Evolutionary conservation across 1,139 yeast species (phyloP), one percentile per base, ranked within the genome.

Genomic region (Candida pseudocylindracea): DNA sequence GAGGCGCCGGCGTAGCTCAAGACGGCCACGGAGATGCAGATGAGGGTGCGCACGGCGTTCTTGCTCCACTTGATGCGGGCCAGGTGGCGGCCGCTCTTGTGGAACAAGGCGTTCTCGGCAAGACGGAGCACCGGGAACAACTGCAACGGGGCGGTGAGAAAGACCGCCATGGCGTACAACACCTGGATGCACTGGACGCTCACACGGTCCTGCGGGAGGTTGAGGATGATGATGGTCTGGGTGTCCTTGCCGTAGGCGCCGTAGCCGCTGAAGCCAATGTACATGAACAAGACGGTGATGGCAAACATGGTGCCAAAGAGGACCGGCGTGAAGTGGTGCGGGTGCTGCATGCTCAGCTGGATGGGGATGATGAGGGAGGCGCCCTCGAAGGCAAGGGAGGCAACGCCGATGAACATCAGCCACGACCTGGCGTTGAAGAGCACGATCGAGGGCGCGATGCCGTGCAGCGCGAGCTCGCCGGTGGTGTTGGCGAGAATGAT

Each of bases 301-400:
- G 67, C 55, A 8, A 57, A 37, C 53, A 76, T 71, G 26, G 75
- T 76, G 25, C 67, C 48, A 7, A 60, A 57, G 33, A 76, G 51
- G 3, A 76, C 83, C 41, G 58, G 44, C 4, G 88, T 79, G 43
- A 74, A 76, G 41, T 72, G 61, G 41, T 72, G 72, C 2, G 88
- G 91, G 34, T 69, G 53, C 32, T 58, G 63, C 88, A 76, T 76
- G 3, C 85, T 67, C 34, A 75, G 67, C 45, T 76, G 81, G 27
- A 76, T 74, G 1, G 88, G 91, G 29, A 76, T 63, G 33, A 76
- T 72, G 30, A 76, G 54, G 0, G 91, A 88, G 38, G 76, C 73
- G 1, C 91, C 91, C 53, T 76, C 91, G 44, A 73, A 76, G 1
- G 88, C 72, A 37, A 79, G 75, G 13, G 76, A 80, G 0, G 85